These are phyloP conservation scores for Priceomyces medius DNA, from an alignment of 805 yeast genomes.

Conservation along the genomic window DNA sequence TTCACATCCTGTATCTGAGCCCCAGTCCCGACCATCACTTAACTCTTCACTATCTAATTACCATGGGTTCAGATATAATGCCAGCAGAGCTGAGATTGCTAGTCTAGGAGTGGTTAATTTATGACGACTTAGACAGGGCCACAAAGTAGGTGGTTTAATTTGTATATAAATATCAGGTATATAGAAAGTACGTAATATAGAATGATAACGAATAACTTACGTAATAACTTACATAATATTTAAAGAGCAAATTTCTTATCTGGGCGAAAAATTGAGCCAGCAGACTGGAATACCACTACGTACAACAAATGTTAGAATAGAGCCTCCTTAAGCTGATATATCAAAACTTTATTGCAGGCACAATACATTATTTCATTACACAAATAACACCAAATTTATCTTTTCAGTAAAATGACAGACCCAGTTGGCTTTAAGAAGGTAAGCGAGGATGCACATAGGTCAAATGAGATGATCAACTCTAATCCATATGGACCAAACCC, in stretches of 20 bases:
- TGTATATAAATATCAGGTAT: neutral
- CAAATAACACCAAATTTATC: too few relatives aligned
- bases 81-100: neutral
- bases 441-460: conserved; percentile 32
- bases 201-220: neutral
- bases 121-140: too few relatives aligned
- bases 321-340: too few relatives aligned
- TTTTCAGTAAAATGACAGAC: conserved; percentile 21
- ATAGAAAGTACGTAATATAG: neutral
- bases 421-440: conserved; percentile 38
- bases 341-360: too few relatives aligned
- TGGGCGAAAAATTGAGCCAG: neutral
- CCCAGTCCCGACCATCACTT: neutral
- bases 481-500: conserved; percentile 98
- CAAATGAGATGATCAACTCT: conserved; percentile 15
- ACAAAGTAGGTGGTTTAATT: neutral
- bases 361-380: too few relatives aligned
- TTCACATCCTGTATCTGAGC: neutral
- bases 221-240: neutral
- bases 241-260: neutral
- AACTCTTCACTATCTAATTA: neutral
- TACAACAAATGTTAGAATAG: too few relatives aligned
- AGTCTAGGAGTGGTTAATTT: neutral
- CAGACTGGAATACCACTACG: too few relatives aligned
- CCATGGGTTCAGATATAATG: conserved; percentile 3